Percentiles rank a stretch among this genome's conserved stretches.
Evolutionary conservation across 768 basidiomycete genomes (phyloP).

Genomic region (Tulasnella sp.): DNA sequence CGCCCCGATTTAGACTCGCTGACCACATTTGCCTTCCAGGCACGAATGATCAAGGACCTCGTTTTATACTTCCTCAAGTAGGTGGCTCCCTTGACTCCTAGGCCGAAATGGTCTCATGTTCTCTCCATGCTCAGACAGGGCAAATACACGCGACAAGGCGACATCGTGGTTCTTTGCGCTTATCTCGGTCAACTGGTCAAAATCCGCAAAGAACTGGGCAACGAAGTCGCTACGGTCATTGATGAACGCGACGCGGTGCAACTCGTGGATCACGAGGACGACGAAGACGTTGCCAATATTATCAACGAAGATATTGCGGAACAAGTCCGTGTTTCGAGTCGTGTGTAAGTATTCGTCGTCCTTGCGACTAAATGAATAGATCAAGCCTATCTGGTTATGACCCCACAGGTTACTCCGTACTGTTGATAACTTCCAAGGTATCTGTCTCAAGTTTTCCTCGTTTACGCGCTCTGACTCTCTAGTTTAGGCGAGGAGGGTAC

Average conservation of each 20-base stretch:
- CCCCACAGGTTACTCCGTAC: constrained; percentile 50
- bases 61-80: constrained; percentile 40
- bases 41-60: constrained; percentile 39
- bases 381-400: constrained; percentile 22
- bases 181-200: constrained; percentile 41
- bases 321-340: constrained; percentile 39
- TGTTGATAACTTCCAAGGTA: constrained; percentile 56
- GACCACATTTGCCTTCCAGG: constrained; percentile 22
- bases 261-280: constrained; percentile 40
- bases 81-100: not conserved
- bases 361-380: not conserved
- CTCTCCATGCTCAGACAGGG: constrained; percentile 32
- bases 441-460: not conserved
- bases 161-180: constrained; percentile 43
- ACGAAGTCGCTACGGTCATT: constrained; percentile 47
- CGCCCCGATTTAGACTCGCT: not conserved
- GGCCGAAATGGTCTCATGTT: no score
- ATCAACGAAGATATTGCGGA: constrained; percentile 24
- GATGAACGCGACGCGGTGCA: constrained; percentile 56
- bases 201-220: constrained; percentile 32
- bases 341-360: constrained; percentile 30
- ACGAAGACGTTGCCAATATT: constrained; percentile 25
- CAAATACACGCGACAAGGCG: constrained; percentile 34
- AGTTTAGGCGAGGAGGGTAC: constrained; percentile 27
- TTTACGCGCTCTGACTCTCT: not conserved